Conservation (phyloP, 352 stramenopile genomes). For the Globisporangium cylindrosporum region DNA sequence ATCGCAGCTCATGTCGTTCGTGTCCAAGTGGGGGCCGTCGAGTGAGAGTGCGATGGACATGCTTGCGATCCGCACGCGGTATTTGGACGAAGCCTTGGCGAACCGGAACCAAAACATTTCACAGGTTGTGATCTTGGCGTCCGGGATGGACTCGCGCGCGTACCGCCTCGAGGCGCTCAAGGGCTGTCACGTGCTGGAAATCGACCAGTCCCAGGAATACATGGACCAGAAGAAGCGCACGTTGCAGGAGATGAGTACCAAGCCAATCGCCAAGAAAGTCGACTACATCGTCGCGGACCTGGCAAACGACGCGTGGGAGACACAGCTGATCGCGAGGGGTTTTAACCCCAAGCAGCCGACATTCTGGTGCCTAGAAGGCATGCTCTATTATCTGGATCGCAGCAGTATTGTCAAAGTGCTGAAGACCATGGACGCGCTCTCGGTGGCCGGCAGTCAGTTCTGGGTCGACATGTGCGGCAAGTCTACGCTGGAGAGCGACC, state of each 20-base stretch:
- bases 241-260: neutral
- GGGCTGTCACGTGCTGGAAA: constrained; percentile 19
- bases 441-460: constrained; percentile 15
- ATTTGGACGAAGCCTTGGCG: constrained; percentile 20
- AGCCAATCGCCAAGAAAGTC: constrained; percentile 11
- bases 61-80: constrained; percentile 22
- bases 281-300: constrained; percentile 21
- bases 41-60: constrained; percentile 3
- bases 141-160: constrained; percentile 20
- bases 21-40: constrained; percentile 11
- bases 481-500: constrained; percentile 2
- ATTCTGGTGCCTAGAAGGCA: constrained; percentile 22
- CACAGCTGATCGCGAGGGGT: neutral
- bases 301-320: constrained; percentile 18
- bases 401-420: constrained; percentile 21
- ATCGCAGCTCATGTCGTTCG: constrained; percentile 1
- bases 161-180: constrained; percentile 20
- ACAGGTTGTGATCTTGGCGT: constrained; percentile 22
- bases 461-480: constrained; percentile 24
- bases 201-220: constrained; percentile 15
- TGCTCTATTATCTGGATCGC: constrained; percentile 23
- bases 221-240: constrained; percentile 17
- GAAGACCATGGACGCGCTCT: constrained; percentile 20
- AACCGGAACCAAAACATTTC: constrained; percentile 8
- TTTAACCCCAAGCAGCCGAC: constrained; percentile 17